Conservation (phyloP, 2,329 filamentous ascomycete species). For the Monilinia polystroma region DNA sequence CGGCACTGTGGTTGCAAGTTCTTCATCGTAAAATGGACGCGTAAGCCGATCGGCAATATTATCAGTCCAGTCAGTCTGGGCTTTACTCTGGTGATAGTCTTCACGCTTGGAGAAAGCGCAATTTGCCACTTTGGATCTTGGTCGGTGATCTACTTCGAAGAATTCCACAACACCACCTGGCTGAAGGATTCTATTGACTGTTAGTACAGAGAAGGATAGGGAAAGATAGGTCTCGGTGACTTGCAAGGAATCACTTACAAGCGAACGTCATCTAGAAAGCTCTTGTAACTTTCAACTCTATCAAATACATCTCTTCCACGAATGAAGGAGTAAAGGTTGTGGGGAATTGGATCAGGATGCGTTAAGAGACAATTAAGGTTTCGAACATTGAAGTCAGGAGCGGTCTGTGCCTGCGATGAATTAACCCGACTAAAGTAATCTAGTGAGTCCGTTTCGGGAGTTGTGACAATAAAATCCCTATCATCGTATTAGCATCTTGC, state of each 20-base stretch:
- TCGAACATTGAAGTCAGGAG: slow-evolving; percentile 36
- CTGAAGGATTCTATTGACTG: slow-evolving; percentile 29
- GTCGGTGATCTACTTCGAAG: slow-evolving; percentile 37
- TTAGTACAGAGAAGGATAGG: not conserved
- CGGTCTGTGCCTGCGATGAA: slow-evolving; percentile 28
- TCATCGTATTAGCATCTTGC: not conserved
- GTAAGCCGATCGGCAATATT: slow-evolving; percentile 35
- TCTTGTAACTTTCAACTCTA: slow-evolving; percentile 36
- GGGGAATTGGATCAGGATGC: slow-evolving; percentile 33
- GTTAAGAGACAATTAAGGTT: slow-evolving; percentile 35
- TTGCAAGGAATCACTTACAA: slow-evolving; percentile 27
- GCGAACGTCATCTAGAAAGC: slow-evolving; percentile 37
- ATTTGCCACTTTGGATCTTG: slow-evolving; percentile 26
- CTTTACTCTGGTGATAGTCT: slow-evolving; percentile 29
- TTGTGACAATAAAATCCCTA: slow-evolving; percentile 35
- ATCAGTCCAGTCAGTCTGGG: slow-evolving; percentile 34
- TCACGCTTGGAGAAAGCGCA: slow-evolving; percentile 3
- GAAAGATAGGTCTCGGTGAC: not conserved
- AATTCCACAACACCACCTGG: slow-evolving; percentile 40
- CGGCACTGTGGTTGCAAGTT: slow-evolving; percentile 33
- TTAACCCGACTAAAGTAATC: slow-evolving; percentile 34
- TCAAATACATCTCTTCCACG: slow-evolving; percentile 38
- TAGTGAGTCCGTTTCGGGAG: slow-evolving; percentile 13
- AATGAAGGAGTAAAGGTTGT: slow-evolving; percentile 36
- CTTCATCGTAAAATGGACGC: slow-evolving; percentile 29